Conservation (phyloP, 208 protist genomes). For the Trypanosoma rangeli region DNA sequence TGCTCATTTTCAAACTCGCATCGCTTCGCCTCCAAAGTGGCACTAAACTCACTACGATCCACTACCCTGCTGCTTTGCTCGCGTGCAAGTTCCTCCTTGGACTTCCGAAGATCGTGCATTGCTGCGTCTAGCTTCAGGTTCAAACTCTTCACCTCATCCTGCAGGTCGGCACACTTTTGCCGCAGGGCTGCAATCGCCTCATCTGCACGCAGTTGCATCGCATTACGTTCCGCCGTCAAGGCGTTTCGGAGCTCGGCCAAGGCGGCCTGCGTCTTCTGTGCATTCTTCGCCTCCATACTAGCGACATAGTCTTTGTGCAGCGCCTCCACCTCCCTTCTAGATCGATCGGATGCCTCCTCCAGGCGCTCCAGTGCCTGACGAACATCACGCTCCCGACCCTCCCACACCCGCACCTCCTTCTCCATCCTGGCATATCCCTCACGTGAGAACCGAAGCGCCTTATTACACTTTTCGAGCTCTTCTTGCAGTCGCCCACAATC, state of each 20-base stretch:
- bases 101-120: constrained; percentile 29
- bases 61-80: constrained; percentile 30
- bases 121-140: constrained; percentile 13
- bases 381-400: constrained; percentile 14
- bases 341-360: constrained; percentile 12
- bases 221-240: constrained; percentile 23
- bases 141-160: constrained; percentile 22
- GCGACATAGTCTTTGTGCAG: constrained; percentile 10
- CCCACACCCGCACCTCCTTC: constrained; percentile 5
- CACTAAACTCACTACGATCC: constrained; percentile 6
- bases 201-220: constrained; percentile 21
- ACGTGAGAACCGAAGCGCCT: background rate
- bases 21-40: constrained; percentile 16
- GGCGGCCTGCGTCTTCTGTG: constrained; percentile 10
- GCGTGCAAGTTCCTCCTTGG: constrained; percentile 22
- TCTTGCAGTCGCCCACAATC: constrained; percentile 3
- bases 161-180: constrained; percentile 14
- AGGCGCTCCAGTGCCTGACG: constrained; percentile 1
- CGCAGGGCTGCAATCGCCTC: constrained; percentile 16
- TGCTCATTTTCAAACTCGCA: constrained; percentile 26
- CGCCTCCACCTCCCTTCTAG: constrained; percentile 4
- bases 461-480: background rate
- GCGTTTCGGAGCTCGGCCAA: constrained; percentile 25
- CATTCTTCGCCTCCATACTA: constrained; percentile 1
- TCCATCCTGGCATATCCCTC: constrained; percentile 27